Conservation (phyloP, 2,329 filamentous ascomycete genomes). For the Calonectria montana region DNA sequence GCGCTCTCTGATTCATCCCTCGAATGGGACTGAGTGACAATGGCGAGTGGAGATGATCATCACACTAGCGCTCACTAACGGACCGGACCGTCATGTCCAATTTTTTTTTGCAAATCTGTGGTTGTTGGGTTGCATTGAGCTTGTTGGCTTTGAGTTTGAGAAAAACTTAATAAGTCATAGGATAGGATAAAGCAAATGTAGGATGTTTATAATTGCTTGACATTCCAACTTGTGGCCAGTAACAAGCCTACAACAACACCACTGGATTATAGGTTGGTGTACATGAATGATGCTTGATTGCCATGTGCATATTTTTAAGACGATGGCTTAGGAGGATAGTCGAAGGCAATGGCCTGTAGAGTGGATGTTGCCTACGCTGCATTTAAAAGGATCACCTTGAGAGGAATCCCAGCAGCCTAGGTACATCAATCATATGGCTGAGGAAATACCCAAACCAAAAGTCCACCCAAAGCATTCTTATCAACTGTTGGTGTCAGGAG, state of each 20-base stretch:
- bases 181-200: no score
- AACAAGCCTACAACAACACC: no score
- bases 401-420: no score
- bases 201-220: no score
- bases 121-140: background rate
- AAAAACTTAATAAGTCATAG: no score
- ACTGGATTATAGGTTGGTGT: no score
- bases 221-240: no score
- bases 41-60: background rate
- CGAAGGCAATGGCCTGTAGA: background rate
- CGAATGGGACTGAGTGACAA: background rate
- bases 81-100: background rate
- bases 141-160: background rate
- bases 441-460: constrained; percentile 19
- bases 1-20: no score
- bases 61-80: background rate
- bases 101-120: background rate
- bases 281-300: no score
- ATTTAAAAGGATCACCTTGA: background rate
- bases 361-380: background rate
- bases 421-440: constrained; percentile 14
- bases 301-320: background rate
- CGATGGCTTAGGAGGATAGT: background rate
- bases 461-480: background rate
- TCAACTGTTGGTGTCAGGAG: background rate